Conservation (phyloP, 202 grass and related monocot species). For the Carex arenaria region DNA sequence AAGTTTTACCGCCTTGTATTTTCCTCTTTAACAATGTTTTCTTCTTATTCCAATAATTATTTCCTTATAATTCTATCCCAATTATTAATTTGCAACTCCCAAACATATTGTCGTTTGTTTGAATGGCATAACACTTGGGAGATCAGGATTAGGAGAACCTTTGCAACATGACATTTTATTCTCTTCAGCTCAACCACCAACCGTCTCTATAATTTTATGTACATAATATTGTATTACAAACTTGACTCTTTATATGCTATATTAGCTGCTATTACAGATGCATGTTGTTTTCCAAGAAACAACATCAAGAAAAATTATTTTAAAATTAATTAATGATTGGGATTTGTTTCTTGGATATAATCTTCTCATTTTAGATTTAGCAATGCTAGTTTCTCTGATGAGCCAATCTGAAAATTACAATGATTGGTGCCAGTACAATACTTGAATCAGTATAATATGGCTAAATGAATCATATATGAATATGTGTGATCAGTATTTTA, state of each 20-base stretch:
- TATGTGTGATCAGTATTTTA: no score
- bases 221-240: not conserved
- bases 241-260: no score
- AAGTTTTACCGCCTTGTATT: not conserved
- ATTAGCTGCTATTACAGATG: no score
- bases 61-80: not conserved
- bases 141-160: not conserved
- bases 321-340: no score
- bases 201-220: not conserved
- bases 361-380: no score
- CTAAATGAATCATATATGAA: no score
- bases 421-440: no score
- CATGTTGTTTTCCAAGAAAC: no score
- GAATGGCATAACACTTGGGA: not conserved
- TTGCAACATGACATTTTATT: not conserved
- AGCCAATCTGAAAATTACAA: no score
- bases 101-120: constrained; percentile 6
- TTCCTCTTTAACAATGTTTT: not conserved
- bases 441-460: no score
- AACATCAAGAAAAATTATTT: no score
- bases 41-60: not conserved
- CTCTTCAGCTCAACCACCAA: not conserved
- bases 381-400: no score
- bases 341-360: not conserved
- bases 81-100: not conserved